Base-by-base conservation (phyloP, 2,329 filamentous ascomycete species). In the Calonectria montana region DNA sequence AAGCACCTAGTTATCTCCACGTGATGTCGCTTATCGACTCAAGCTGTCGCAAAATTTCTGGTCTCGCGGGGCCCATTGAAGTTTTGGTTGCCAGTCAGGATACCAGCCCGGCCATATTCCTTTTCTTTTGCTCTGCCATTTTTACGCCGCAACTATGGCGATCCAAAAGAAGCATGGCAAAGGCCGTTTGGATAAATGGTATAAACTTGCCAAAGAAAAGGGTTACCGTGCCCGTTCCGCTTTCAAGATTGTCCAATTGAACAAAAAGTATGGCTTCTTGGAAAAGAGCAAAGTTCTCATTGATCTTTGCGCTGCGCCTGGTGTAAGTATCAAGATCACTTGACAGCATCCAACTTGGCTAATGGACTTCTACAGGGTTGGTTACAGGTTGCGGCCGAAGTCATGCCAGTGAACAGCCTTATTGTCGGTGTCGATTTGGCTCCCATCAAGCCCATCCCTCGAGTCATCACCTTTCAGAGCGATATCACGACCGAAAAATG, bases 141-240 rank as follows among this genome's bases (percentile, higher is more conserved):
- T 67, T 48, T 23, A 62, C 65, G 72, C 48, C 73, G 72, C 65
- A 72, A 76, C 67, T 69, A 98, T 98, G 97, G 96, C 94, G 81
- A 96, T 98, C 81, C 95, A 98, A 82, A 98, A 98, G 90, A 98
- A 98, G 90, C 94, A 98, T 87, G 96, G 95, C 86, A 98, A 98
- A 88, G 96, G 96, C 85, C 96, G 96, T 91, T 89, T 98, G 81
- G 97, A 99, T 86, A 98, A 98, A 86, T 98, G 96, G 94, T 99
- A 98, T 86, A 96, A 96, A 83, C 92, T 98, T 80, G 97, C 97
- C 73, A 99, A 99, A 85, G 97, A 99, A 84, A 98, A 98, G 85
- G 97, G 97, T 74, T 99, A 98, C 83, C 90, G 97, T 80, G 96
- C 97, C 73, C 91, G 97, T 89, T 96, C 97, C 78, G 96, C 97